Conservation (phyloP, 371 early-diverging fungal genomes). For the Syncephalis plumigaleata region DNA sequence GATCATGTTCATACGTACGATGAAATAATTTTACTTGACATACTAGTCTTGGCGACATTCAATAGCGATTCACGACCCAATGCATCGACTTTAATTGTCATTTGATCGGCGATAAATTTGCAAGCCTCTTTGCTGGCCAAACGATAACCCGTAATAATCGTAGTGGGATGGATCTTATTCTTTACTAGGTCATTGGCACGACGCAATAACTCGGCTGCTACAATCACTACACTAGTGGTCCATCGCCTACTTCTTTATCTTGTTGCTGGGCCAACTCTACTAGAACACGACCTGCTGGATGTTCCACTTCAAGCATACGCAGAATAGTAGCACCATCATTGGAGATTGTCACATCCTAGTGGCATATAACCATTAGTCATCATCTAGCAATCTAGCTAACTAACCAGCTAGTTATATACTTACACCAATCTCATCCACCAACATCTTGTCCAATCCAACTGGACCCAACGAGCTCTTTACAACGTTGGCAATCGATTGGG, state of each 20-base stretch:
- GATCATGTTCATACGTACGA: constrained; percentile 30
- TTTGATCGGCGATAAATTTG: constrained; percentile 92
- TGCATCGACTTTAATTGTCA: constrained; percentile 86
- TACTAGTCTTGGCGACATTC: constrained; percentile 95
- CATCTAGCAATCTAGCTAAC: background rate
- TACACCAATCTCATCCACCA: constrained; percentile 98
- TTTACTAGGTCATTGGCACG: constrained; percentile 95
- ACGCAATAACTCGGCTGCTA: constrained; percentile 95
- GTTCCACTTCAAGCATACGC: constrained; percentile 91
- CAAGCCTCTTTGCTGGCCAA: constrained; percentile 97
- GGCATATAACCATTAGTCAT: background rate
- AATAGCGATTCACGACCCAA: constrained; percentile 85
- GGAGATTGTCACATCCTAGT: constrained; percentile 96
- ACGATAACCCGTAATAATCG: constrained; percentile 97
- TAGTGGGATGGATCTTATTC: constrained; percentile 97
- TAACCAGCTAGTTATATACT: constrained; percentile 11
- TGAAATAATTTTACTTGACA: constrained; percentile 98
- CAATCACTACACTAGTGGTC: constrained; percentile 99
- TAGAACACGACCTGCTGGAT: constrained; percentile 94
- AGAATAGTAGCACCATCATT: constrained; percentile 99
- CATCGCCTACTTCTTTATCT: constrained; percentile 99
- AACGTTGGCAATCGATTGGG: constrained; percentile 88
- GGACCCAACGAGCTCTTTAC: constrained; percentile 98
- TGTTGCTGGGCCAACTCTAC: constrained; percentile 99
- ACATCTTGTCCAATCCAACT: constrained; percentile 99